Base-by-base conservation (phyloP, 1,284 basidiomycete genomes). In the Golubevia pallescens region DNA sequence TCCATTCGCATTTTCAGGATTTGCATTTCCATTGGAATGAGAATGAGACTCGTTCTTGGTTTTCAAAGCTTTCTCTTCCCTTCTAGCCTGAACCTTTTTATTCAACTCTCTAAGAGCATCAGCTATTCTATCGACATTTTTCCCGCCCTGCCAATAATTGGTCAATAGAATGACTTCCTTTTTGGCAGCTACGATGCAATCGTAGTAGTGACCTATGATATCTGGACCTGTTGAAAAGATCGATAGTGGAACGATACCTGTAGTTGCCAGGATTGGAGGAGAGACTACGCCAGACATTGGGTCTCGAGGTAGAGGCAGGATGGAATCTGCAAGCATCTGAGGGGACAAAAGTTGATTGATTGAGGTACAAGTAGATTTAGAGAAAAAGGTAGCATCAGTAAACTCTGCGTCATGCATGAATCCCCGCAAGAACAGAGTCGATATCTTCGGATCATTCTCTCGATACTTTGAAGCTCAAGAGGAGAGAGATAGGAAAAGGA, bases 71-170 rank as follows among this genome's bases (percentile, higher is more conserved):
- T 69, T 24, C 77, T 66, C 58, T 70, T 62, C 23, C 58, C 64
- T 13, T 77, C 67, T 2, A 72, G 69, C 6, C 13, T 32, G 54
- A 13, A 21, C 54, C 20, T 10, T 56, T 5, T 51, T 64, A 65
- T 80, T 77, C 62, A 84, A 70, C 63, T 80, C 77, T 13, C 74
- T 71, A 4, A 84, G 68, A 13, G 77, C 81, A 3, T 77, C 75
- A 10, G 81, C 70, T 60, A 84, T 84, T 16, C 70, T 68, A 28
- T 78, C 69, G 21, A 84, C 81, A 54, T 84, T 84, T 32, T 75
- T 72, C 54, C 81, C 81, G 54, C 68, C 75, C 56, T 84, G 81
- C 81, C 81, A 84, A 66, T 84, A 84, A 64, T 84, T 84, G 28
- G 81, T 84, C 28, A 84, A 72, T n/a, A 82, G 73, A 14, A 84